Percentiles rank a stretch among this genome's conserved stretches.
Evolutionary conservation across 2,329 filamentous ascomycete species (phyloP).

Genomic region (Cordyceps tenuipes): DNA sequence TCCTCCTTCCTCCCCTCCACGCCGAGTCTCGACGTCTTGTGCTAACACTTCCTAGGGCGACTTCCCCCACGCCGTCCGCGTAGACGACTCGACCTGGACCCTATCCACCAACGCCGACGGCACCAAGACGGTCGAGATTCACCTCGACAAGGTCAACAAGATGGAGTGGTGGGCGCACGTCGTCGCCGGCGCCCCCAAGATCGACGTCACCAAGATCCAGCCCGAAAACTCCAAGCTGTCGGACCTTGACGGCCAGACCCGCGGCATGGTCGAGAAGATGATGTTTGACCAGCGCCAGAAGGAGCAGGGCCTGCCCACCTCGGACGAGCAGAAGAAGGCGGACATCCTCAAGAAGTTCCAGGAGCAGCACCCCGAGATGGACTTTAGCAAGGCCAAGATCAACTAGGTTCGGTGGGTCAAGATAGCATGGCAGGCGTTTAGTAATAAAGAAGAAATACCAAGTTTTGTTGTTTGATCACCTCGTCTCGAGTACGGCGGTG

Average conservation of each 20-base stretch:
- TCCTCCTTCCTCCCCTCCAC: not conserved
- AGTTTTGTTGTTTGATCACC: constrained; percentile 20
- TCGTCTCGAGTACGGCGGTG: constrained; percentile 45
- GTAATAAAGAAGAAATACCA: not conserved
- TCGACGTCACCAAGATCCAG: constrained; percentile 91
- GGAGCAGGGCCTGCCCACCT: constrained; percentile 79
- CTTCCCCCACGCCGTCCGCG: constrained; percentile 67
- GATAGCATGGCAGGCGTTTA: not conserved
- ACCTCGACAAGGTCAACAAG: constrained; percentile 93
- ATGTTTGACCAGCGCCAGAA: constrained; percentile 99
- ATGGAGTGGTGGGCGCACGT: constrained; percentile 98
- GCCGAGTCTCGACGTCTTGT: not conserved
- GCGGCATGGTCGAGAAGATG: constrained; percentile 99
- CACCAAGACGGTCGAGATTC: constrained; percentile 61
- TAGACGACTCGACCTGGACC: constrained; percentile 93
- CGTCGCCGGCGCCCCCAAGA: constrained; percentile 74
- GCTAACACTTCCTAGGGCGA: constrained; percentile 56
- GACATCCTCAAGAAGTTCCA: constrained; percentile 93
- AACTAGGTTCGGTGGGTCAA: constrained; percentile 28
- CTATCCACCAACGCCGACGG: constrained; percentile 65
- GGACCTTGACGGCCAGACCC: constrained; percentile 89
- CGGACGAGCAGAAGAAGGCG: constrained; percentile 90
- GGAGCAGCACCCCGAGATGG: constrained; percentile 65
- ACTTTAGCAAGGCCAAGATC: constrained; percentile 64
- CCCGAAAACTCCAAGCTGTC: constrained; percentile 87